Conservation (phyloP, 148 eudicot genomes). For the Chenopodium suecicum region DNA sequence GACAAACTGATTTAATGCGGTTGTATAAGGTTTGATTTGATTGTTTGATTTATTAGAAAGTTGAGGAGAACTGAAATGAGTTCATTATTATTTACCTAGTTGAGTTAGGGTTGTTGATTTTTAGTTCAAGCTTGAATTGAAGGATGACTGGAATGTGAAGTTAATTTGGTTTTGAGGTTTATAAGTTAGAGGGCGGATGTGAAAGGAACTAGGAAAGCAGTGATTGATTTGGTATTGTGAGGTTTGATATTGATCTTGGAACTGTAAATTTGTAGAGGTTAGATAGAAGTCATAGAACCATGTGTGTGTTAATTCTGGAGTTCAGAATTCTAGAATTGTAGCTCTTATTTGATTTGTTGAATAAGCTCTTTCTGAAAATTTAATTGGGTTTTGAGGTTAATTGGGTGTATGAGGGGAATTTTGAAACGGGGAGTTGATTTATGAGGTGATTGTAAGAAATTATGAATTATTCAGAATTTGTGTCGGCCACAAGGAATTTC, state of each 20-base stretch:
- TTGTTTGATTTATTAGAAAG: not conserved
- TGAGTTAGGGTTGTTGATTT: not conserved
- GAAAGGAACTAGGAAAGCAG: not conserved
- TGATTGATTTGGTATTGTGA: not conserved
- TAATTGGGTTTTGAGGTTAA: not conserved
- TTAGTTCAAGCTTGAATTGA: not conserved
- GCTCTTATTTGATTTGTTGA: not conserved
- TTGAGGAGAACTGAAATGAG: not conserved
- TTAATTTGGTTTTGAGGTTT: not conserved
- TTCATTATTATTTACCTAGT: not conserved
- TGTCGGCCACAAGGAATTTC: not conserved
- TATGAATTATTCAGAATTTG: not conserved
- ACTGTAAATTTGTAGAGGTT: not conserved
- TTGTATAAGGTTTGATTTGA: not conserved
- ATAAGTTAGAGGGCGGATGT: too few relatives aligned
- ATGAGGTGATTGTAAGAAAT: not conserved
- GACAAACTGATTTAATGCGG: too few relatives aligned
- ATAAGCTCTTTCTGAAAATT: not conserved
- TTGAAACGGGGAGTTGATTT: not conserved
- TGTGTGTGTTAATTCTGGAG: not conserved
- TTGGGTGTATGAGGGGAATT: not conserved
- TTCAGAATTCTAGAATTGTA: not conserved
- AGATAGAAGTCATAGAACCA: not conserved
- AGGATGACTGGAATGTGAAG: not conserved
- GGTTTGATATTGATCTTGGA: slow-evolving; percentile 9